phyloP scores from a whole-genome alignment of 2,329 filamentous ascomycete genomes.

The Alternaria conjuncta region DNA sequence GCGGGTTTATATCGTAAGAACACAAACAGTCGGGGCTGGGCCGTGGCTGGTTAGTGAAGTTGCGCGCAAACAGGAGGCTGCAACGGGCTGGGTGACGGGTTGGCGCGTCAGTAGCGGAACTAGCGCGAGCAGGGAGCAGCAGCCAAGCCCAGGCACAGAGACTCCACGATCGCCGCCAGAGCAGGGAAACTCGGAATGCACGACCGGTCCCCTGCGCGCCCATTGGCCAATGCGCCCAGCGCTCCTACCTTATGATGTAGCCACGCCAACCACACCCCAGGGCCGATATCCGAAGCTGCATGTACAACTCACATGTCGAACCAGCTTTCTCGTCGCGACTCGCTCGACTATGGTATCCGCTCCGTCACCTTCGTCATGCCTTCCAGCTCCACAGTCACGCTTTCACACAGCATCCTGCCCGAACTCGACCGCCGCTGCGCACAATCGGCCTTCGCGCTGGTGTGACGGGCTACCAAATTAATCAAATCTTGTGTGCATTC shows the following conservation, averaged over 20 bases:
- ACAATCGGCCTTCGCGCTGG: slow-evolving; percentile 1
- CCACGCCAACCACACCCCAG: slow-evolving; percentile 10
- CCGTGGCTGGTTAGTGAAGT: slow-evolving; percentile 24
- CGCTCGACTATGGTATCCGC: not conserved
- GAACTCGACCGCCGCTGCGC: not conserved
- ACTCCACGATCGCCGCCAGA: slow-evolving; percentile 20
- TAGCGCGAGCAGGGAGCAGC: slow-evolving; percentile 17
- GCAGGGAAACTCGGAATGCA: slow-evolving; percentile 18
- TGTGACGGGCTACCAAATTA: slow-evolving; percentile 12
- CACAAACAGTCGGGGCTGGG: slow-evolving; percentile 10
- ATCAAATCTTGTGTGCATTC: slow-evolving; percentile 30
- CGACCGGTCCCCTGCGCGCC: not conserved
- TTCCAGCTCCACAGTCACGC: not conserved
- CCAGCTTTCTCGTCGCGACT: not conserved
- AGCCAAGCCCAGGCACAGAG: slow-evolving; percentile 11
- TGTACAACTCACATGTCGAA: slow-evolving; percentile 25
- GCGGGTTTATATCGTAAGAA: slow-evolving; percentile 27
- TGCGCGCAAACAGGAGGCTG: slow-evolving; percentile 11
- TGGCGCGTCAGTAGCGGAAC: slow-evolving; percentile 12
- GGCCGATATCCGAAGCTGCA: slow-evolving; percentile 17
- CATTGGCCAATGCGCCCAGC: slow-evolving; percentile 23
- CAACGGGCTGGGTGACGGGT: slow-evolving; percentile 11
- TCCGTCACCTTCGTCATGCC: not conserved
- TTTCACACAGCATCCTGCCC: slow-evolving; percentile 8
- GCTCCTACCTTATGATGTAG: slow-evolving; percentile 26